These are phyloP conservation scores for Angomonas deanei DNA, from an alignment of 208 protist species.

Conservation along the genomic window DNA sequence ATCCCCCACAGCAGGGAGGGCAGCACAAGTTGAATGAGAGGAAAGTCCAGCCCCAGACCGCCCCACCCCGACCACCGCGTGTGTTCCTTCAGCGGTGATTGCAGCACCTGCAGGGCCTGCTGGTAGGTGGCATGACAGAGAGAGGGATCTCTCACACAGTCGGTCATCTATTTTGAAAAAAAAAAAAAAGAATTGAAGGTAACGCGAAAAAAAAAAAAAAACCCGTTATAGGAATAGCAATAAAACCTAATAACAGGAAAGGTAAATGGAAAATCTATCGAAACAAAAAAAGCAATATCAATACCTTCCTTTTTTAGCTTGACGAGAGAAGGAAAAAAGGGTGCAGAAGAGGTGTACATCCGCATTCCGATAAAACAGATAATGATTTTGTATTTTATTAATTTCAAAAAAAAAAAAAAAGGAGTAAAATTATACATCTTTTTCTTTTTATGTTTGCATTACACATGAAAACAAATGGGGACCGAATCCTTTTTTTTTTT, in stretches of 20 bases:
- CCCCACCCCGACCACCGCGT: not conserved
- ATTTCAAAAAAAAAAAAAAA: not conserved
- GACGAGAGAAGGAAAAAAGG: too few species aligned
- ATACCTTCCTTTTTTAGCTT: too few species aligned
- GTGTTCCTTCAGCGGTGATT: not conserved
- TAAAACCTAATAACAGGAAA: too few species aligned
- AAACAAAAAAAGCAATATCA: too few species aligned
- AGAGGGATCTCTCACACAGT: not conserved
- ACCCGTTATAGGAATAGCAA: not conserved
- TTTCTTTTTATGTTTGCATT: not conserved
- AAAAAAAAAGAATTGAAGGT: too few species aligned
- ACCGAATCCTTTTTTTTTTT: not conserved
- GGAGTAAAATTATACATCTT: not conserved
- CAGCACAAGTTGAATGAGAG: not conserved
- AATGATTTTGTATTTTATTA: not conserved
- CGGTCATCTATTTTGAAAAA: not conserved
- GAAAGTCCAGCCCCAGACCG: not conserved
- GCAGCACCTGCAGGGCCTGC: not conserved
- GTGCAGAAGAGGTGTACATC: not conserved
- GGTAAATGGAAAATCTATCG: too few species aligned
- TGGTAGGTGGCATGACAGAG: not conserved
- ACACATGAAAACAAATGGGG: not conserved
- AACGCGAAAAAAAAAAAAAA: not conserved
- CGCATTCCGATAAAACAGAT: not conserved
- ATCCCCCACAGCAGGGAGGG: slow-evolving; percentile 1